Percentiles rank a stretch among this genome's conserved stretches.
Evolutionary conservation across 805 yeast species (phyloP).

Genomic region (Cyberlindnera mrakii): DNA sequence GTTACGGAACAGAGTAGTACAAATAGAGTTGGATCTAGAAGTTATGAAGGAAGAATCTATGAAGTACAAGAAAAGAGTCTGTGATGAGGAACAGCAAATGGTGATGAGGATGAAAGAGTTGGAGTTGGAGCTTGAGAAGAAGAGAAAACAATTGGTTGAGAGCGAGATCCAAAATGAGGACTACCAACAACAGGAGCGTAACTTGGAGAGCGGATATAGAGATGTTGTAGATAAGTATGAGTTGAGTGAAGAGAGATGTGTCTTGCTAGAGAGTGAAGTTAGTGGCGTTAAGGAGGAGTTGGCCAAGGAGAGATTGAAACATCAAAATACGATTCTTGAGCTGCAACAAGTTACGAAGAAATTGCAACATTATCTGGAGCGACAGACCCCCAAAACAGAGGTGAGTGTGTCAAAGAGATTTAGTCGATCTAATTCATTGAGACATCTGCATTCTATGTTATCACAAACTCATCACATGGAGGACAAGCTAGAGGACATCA

Average conservation of each 20-base stretch:
- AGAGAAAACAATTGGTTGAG: constrained; percentile 29
- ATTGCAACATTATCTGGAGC: constrained; percentile 7
- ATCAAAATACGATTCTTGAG: constrained; percentile 24
- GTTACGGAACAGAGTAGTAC: constrained; percentile 15
- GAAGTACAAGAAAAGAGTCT: constrained; percentile 18
- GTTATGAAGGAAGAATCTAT: constrained; percentile 25
- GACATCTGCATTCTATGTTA: constrained; percentile 26
- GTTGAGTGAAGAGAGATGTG: constrained; percentile 30
- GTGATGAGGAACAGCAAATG: constrained; percentile 13
- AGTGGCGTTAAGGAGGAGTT: constrained; percentile 24
- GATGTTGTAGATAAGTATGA: constrained; percentile 32
- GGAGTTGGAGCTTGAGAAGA: constrained; percentile 25
- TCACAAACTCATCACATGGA: constrained; percentile 26
- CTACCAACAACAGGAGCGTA: constrained; percentile 36
- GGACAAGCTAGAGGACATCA: constrained; percentile 22
- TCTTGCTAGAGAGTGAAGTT: constrained; percentile 33
- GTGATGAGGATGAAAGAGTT: constrained; percentile 18
- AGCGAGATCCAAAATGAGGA: constrained; percentile 39
- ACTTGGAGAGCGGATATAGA: constrained; percentile 26
- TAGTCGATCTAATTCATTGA: constrained; percentile 23
- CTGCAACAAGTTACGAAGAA: constrained; percentile 16
- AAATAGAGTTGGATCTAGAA: constrained; percentile 20
- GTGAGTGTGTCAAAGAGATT: constrained; percentile 4
- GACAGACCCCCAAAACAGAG: constrained; percentile 1
- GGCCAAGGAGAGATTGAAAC: constrained; percentile 20